phyloP scores from a whole-genome alignment of 805 yeast genomes.

The Pichia membranifaciens region DNA sequence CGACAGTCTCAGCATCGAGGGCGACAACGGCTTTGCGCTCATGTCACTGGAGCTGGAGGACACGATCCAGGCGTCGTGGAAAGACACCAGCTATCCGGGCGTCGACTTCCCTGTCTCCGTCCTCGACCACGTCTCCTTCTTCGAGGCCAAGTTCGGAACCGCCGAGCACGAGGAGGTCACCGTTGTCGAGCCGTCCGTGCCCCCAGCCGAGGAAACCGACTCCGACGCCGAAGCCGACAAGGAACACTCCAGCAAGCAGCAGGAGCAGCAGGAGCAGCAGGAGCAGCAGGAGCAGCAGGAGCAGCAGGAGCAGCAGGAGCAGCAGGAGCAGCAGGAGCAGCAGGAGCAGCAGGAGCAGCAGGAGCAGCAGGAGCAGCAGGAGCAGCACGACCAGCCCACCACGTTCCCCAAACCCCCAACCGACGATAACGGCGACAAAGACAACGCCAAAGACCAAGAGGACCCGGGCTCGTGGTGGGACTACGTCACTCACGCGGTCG shows the following conservation, averaged over 20 bases:
- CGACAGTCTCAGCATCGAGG: conserved; percentile 55
- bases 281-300: background rate
- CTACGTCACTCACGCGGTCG: background rate
- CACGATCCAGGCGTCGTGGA: conserved; percentile 37
- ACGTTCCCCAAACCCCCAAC: too few relatives aligned
- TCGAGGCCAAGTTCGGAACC: background rate
- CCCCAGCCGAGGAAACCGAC: background rate
- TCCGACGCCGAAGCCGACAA: conserved; percentile 6
- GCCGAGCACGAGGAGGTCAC: background rate
- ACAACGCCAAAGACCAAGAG: too few relatives aligned
- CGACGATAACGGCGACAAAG: too few relatives aligned
- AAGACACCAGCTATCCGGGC: conserved; percentile 46
- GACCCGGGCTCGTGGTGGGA: background rate
- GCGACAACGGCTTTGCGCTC: conserved; percentile 29
- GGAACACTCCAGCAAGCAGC: too few relatives aligned
- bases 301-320: background rate
- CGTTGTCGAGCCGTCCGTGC: background rate
- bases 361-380: too few relatives aligned
- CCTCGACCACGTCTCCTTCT: conserved; percentile 36
- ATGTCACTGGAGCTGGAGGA: conserved; percentile 2
- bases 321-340: background rate
- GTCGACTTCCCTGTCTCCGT: conserved; percentile 39
- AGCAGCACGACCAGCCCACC: too few relatives aligned
- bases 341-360: background rate
- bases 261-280: conserved; percentile 1